Evolutionary conservation across 2,329 filamentous ascomycete genomes (phyloP), one percentile per base, ranked within the genome.

Genomic region (Trichoderma semiorbis): DNA sequence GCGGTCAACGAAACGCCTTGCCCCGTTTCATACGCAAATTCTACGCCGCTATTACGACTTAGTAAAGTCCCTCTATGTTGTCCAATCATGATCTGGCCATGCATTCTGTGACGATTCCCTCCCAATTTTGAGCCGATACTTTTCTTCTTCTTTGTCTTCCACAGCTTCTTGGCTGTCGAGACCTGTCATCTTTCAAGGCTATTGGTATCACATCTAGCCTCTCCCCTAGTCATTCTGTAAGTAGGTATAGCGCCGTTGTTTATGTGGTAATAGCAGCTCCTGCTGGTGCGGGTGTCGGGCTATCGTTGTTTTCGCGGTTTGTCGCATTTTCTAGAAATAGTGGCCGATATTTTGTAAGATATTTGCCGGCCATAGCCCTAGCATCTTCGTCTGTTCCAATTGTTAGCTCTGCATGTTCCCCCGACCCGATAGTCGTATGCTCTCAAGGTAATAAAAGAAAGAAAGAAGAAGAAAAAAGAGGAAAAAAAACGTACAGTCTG

Each of bases 331-430:
- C 81, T 36, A 83, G 58, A 66, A 89, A 90, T 7, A 80, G 83
- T 4, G 88, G 89, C 18, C 89, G 84, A 82, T 86, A 91, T 78
- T 88, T 90, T 39, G 84, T 82, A 28, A 92, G 82, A 74, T 90
- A 90, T 75, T 91, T 91, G 3, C 83, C 85, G 5, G 89, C 89
- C 80, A 90, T 85, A 0, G 89, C 85, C 71, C 89, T 84, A 8
- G 89, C 86, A 75, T 91, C 89, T 77, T 91, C 89, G 74, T 88
- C 88, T 90, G 72, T 28, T 53, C 55, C 8, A 70, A 60, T 55
- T 12, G 62, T 71, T 63, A 72, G 71, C 43, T 16, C 7, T 50
- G 21, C 10, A 3, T 2, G 18, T n/a, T n/a, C 7, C 21, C 24
- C 10, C 12, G 7, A 12, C 6, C 7, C 24, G 7, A 18, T 32